These are phyloP conservation scores for Aspergillus glaucus DNA, from an alignment of 2,329 filamentous ascomycete species.

Conservation along the genomic window DNA sequence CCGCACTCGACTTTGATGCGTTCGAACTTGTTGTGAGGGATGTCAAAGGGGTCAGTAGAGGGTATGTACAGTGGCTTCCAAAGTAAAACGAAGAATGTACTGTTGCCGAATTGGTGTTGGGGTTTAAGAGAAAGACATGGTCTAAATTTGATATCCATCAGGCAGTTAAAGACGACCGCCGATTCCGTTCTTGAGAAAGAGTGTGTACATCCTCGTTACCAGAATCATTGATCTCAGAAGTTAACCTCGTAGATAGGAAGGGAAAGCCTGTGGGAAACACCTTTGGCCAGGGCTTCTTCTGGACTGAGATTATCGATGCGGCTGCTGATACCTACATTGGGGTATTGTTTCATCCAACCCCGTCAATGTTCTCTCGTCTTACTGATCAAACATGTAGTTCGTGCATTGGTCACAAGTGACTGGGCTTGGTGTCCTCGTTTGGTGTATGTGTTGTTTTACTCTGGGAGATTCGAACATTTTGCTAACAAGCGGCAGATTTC, in stretches of 20 bases:
- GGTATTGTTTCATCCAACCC: slow-evolving; percentile 45
- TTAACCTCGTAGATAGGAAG: slow-evolving; percentile 53
- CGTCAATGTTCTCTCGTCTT: not conserved
- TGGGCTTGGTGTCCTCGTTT: slow-evolving; percentile 78
- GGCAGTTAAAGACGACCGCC: slow-evolving; percentile 44
- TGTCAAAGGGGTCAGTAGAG: slow-evolving; percentile 83
- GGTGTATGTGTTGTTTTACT: slow-evolving; percentile 61
- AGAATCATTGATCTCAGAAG: slow-evolving; percentile 6
- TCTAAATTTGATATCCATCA: slow-evolving; percentile 34
- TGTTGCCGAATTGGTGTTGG: slow-evolving; percentile 37
- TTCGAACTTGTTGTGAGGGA: slow-evolving; percentile 87
- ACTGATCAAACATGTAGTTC: slow-evolving; percentile 50
- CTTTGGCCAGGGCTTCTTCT: slow-evolving; percentile 66
- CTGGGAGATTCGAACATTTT: too few species aligned
- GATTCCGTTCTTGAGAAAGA: slow-evolving; percentile 61
- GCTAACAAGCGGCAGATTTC: slow-evolving; percentile 58
- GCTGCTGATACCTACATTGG: slow-evolving; percentile 87
- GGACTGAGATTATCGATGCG: slow-evolving; percentile 69
- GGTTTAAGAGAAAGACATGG: slow-evolving; percentile 25
- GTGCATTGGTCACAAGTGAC: slow-evolving; percentile 95
- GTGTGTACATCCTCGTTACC: slow-evolving; percentile 48
- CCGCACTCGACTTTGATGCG: slow-evolving; percentile 80
- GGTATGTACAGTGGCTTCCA: slow-evolving; percentile 97
- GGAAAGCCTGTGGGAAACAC: slow-evolving; percentile 65
- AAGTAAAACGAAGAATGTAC: slow-evolving; percentile 61